phyloP scores from a whole-genome alignment of 192 early-diverging fungal genomes.

The Coemansia sp. region DNA sequence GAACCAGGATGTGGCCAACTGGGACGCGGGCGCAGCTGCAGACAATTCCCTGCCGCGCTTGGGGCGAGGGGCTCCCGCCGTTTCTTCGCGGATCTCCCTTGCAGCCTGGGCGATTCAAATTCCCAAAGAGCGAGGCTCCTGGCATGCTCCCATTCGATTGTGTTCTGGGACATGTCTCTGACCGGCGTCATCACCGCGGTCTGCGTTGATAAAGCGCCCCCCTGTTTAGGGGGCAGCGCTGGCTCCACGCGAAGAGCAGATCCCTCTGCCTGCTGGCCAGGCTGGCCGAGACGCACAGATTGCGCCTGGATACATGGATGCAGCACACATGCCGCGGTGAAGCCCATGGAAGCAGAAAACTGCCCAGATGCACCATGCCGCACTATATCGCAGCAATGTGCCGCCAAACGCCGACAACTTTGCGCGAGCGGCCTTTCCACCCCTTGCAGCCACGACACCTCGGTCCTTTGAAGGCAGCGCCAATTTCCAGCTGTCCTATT shows the following conservation, averaged over 20 bases:
- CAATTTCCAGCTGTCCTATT: not conserved
- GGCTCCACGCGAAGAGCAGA: no score
- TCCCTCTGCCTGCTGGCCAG: no score
- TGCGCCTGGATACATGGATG: constrained; percentile 1
- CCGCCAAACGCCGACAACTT: no score
- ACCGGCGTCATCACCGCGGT: no score
- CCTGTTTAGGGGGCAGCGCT: no score
- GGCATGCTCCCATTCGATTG: not conserved
- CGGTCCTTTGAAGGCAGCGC: not conserved
- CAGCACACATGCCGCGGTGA: constrained; percentile 1
- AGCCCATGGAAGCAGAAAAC: no score
- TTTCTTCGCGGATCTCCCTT: not conserved
- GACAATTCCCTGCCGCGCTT: not conserved
- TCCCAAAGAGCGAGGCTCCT: not conserved
- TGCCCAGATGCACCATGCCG: no score
- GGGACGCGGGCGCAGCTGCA: not conserved
- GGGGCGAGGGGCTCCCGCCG: not conserved
- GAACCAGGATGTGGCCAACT: not conserved
- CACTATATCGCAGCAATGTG: constrained; percentile 1
- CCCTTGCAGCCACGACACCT: not conserved
- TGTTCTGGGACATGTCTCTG: not conserved
- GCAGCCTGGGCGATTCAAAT: not conserved
- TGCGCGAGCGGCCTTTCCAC: no score
- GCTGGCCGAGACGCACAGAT: no score
- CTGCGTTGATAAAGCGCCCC: no score